Conservation (phyloP, 1,284 basidiomycete species). For the Prillingera fragicola region DNA sequence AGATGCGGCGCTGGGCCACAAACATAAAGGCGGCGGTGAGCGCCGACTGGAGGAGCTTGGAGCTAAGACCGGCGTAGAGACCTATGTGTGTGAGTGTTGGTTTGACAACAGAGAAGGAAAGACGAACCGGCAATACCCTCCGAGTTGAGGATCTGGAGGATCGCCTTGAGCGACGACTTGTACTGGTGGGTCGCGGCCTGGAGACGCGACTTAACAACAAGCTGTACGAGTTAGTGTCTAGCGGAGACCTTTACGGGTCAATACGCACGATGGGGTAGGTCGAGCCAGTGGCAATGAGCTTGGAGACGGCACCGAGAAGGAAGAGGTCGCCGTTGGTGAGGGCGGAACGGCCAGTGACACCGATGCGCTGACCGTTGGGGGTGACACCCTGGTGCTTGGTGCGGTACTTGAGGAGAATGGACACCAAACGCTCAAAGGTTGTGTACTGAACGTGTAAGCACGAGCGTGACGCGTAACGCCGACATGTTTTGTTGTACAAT, state of each 20-base stretch:
- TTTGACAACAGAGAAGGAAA: not conserved
- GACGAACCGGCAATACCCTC: constrained; percentile 57
- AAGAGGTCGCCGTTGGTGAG: constrained; percentile 84
- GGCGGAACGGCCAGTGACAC: constrained; percentile 43
- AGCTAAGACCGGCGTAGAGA: constrained; percentile 75
- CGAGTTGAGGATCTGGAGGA: constrained; percentile 58
- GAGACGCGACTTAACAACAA: constrained; percentile 49
- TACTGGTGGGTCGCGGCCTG: constrained; percentile 50
- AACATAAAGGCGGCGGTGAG: constrained; percentile 86
- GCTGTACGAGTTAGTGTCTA: constrained; percentile 19
- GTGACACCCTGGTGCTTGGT: constrained; percentile 17
- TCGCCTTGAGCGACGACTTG: constrained; percentile 42
- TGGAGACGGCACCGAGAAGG: constrained; percentile 80
- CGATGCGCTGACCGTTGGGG: constrained; percentile 48
- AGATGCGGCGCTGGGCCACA: constrained; percentile 65
- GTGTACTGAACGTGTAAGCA: constrained; percentile 55
- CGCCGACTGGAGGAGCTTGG: constrained; percentile 82
- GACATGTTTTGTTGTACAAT: not conserved
- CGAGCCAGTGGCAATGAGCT: constrained; percentile 55
- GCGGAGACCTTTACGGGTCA: not conserved
- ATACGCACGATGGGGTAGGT: constrained; percentile 48
- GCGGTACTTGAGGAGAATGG: constrained; percentile 30
- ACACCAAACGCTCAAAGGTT: constrained; percentile 68
- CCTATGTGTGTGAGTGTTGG: constrained; percentile 49
- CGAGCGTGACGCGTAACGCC: not conserved